These are phyloP conservation scores for Tetracladium marchalianum DNA, from an alignment of 495 filamentous ascomycete genomes.

Conservation along the genomic window DNA sequence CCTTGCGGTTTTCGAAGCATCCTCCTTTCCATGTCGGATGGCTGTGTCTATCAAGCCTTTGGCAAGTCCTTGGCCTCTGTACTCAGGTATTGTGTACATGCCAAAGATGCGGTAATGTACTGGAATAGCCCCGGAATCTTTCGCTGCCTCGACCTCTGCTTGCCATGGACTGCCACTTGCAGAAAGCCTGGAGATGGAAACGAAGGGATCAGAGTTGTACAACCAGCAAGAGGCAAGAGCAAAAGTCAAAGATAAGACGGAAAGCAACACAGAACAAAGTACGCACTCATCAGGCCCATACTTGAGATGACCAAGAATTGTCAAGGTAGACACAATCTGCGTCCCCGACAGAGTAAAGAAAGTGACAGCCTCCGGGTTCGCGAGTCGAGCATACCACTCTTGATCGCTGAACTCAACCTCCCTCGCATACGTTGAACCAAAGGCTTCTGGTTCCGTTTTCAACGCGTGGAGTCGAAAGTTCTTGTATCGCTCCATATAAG, in stretches of 20 bases:
- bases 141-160: background rate
- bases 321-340: constrained; percentile 15
- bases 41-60: constrained; percentile 29
- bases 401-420: constrained; percentile 32
- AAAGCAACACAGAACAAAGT: background rate
- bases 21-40: constrained; percentile 17
- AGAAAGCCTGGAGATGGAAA: constrained; percentile 16
- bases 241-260: too few species aligned
- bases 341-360: constrained; percentile 28
- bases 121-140: constrained; percentile 9
- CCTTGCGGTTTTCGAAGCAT: constrained; percentile 19
- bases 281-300: constrained; percentile 17
- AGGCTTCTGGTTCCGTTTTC: constrained; percentile 28
- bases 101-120: constrained; percentile 27
- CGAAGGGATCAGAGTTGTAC: constrained; percentile 4
- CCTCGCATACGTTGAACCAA: constrained; percentile 36
- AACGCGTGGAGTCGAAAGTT: constrained; percentile 26
- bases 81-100: constrained; percentile 36
- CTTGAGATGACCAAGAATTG: constrained; percentile 12
- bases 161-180: constrained; percentile 19
- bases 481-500: constrained; percentile 22
- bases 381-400: constrained; percentile 32
- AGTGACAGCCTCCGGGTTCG: constrained; percentile 32
- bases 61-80: constrained; percentile 32
- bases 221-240: too few species aligned